Conservation (phyloP, 352 stramenopile species). For the Lagenidium giganteum region DNA sequence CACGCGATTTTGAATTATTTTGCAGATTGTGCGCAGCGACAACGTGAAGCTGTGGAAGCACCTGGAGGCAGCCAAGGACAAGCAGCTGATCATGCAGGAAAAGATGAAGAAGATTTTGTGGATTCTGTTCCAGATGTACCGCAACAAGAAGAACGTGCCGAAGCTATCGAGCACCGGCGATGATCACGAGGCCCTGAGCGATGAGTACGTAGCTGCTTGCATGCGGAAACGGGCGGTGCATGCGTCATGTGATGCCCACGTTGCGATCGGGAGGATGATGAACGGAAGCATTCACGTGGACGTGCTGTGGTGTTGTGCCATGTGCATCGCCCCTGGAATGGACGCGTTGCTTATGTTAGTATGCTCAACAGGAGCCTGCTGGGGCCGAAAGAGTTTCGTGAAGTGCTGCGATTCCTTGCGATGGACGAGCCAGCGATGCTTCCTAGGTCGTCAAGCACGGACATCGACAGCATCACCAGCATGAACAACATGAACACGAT, state of each 20-base stretch:
- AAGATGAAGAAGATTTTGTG: conserved; percentile 92
- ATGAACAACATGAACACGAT: too few species aligned
- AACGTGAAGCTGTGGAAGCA: conserved; percentile 89
- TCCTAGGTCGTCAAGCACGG: conserved; percentile 37
- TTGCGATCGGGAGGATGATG: too few species aligned
- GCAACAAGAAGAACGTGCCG: conserved; percentile 72
- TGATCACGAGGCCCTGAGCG: conserved; percentile 47
- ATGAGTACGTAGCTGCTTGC: conserved; percentile 66
- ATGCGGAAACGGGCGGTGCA: conserved; percentile 10
- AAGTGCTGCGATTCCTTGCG: conserved; percentile 77
- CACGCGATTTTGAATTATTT: conserved; percentile 1
- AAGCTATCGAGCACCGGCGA: conserved; percentile 61
- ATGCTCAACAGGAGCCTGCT: conserved; percentile 77
- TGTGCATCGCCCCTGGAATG: conserved; percentile 19
- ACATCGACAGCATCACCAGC: conserved; percentile 24
- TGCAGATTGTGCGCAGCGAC: conserved; percentile 79
- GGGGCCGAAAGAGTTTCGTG: conserved; percentile 79
- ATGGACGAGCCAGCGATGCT: conserved; percentile 81
- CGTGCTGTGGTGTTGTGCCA: conserved; percentile 21
- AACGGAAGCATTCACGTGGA: conserved; percentile 1
- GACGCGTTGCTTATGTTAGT: conserved; percentile 48
- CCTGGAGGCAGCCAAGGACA: conserved; percentile 78
- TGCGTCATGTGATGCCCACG: too few species aligned
- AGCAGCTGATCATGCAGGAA: conserved; percentile 87
- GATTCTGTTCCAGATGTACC: conserved; percentile 88